Base-by-base conservation (phyloP, 257 asterid species). In the Cordia subcordata region DNA sequence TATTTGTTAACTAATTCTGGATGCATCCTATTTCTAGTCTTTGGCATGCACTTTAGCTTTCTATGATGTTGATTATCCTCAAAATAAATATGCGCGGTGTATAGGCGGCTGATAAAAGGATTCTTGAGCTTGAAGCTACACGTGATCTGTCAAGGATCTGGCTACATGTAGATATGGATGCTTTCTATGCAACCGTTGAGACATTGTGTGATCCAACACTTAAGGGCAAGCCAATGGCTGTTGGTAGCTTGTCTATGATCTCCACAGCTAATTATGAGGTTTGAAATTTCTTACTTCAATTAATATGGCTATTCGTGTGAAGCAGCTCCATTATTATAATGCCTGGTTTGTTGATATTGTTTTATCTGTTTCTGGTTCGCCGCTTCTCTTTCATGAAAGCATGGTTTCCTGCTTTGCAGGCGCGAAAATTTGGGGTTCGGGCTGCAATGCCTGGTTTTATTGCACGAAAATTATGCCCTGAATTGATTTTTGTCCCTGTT, bases 371-470 rank as follows among this genome's bases (percentile, higher is more conserved):
- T 58, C 8, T 38, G 44, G 11, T 50, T 54, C 37, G 42, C 57
- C 52, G 62, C 49, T 47, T 22, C 39, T 33, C 19, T 69, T 50
- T 55, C 67, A 61, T 38, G 61, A 60, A 47, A 44, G 47, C 20
- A 13, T 73, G 58, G 46, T 53, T 66, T n/a, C 19, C 18, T 75
- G 58, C 49, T 72, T 63, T 72, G 40, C 80, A 92, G 99, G 99
- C 99, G 57, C 76, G 99, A 55, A 87, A 79, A 67, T 92, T 79
- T 71, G 97, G 99, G 44, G 97, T 92, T 40, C 87, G 99, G 65
- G 99, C 99, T 73, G 99, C 97, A 21, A 92, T 92, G 97, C 99
- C 99, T 59, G 99, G 99, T 53, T 92, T 92, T 60, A 92, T 92
- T 72, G 99, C 97, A 58, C 82, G 85, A 16, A 92, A 84, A 80